These are phyloP conservation scores for Triticum urartu DNA, from an alignment of 176 grass and related monocot genomes.

Conservation along the genomic window DNA sequence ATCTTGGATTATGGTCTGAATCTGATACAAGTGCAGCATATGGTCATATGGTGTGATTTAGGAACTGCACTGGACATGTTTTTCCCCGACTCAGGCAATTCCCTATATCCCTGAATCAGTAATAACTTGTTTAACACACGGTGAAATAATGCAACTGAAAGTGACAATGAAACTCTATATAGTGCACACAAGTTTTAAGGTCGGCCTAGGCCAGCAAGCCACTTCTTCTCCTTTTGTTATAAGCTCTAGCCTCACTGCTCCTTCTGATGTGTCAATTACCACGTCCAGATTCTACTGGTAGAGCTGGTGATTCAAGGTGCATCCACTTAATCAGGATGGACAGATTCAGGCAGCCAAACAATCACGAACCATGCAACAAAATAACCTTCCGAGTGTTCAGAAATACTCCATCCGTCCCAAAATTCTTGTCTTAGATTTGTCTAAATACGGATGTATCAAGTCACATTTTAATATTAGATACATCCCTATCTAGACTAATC, in stretches of 20 bases:
- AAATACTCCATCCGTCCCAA: not conserved
- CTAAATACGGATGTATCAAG: too few species aligned
- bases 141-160: not conserved
- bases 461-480: too few species aligned
- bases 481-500: too few species aligned
- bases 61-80: not conserved
- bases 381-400: not conserved
- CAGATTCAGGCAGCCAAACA: too few species aligned
- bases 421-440: too few species aligned
- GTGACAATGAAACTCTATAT: not conserved
- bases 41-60: not conserved
- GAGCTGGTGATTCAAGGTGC: too few species aligned
- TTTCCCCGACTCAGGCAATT: not conserved
- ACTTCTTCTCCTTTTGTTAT: not conserved
- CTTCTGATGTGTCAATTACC: not conserved
- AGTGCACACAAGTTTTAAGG: not conserved
- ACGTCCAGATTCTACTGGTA: too few species aligned
- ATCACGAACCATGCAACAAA: too few species aligned
- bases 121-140: not conserved
- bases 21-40: not conserved
- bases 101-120: not conserved
- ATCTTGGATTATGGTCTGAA: conserved; percentile 4
- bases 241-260: not conserved
- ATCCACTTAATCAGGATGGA: too few species aligned
- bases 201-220: not conserved